Percentiles rank a stretch among this genome's conserved stretches.
Conservation (phyloP, 371 early-diverging fungal species). For the Lichtheimia hyalospora region DNA sequence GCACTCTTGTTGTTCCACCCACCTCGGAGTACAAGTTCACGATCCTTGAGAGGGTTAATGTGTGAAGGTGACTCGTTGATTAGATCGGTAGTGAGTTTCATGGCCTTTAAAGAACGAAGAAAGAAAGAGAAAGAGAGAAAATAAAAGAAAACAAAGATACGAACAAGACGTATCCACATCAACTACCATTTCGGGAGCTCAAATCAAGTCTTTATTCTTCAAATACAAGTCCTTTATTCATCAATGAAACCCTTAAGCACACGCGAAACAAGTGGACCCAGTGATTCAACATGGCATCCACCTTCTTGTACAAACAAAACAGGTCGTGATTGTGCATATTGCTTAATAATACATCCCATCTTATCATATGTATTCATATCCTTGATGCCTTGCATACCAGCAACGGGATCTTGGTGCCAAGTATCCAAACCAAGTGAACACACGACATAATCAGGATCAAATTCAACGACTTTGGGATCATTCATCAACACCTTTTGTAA, state of each 20-base stretch:
- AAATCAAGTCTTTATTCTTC: too few species aligned
- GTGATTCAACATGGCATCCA: conserved; percentile 59
- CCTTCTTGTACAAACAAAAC: conserved; percentile 78
- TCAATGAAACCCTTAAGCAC: conserved; percentile 54
- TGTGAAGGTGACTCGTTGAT: conserved; percentile 69
- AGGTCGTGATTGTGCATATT: conserved; percentile 36
- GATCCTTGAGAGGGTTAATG: conserved; percentile 86
- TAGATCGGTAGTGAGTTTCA: conserved; percentile 84
- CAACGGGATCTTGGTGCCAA: conserved; percentile 66
- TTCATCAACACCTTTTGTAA: conserved; percentile 28
- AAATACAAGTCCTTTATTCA: neutral
- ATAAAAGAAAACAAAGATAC: too few species aligned
- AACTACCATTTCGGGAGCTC: neutral
- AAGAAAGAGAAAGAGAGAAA: neutral
- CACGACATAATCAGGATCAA: conserved; percentile 48
- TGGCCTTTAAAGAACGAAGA: conserved; percentile 23
- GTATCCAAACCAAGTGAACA: conserved; percentile 64
- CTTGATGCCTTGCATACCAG: conserved; percentile 49
- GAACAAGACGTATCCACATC: too few species aligned
- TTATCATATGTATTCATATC: conserved; percentile 44
- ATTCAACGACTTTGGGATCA: conserved; percentile 30
- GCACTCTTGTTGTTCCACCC: conserved; percentile 3
- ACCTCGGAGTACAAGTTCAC: conserved; percentile 90
- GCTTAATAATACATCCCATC: conserved; percentile 54
- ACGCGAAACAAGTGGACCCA: conserved; percentile 60